Evolutionary conservation across 306 rosid species (phyloP).

Genomic region (Vigna radiata): DNA sequence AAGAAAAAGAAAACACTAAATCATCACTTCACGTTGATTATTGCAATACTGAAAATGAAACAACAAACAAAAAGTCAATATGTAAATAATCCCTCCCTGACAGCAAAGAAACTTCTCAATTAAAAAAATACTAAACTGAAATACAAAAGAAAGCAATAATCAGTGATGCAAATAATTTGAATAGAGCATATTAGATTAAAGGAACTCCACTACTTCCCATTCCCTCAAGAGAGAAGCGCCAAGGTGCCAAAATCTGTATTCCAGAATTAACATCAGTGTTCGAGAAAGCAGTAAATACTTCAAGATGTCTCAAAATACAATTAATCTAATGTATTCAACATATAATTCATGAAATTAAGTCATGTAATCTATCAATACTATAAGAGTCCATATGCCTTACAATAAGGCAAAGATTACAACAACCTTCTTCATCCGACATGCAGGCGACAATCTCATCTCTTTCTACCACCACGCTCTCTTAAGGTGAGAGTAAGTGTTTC

Average conservation of each 20-base stretch:
- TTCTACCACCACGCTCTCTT: slow-evolving; percentile 99
- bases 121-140: slow-evolving; percentile 44
- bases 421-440: slow-evolving; percentile 55
- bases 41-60: slow-evolving; percentile 25
- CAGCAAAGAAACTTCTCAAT: slow-evolving; percentile 42
- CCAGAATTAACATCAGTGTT: slow-evolving; percentile 61
- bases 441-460: slow-evolving; percentile 63
- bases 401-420: slow-evolving; percentile 54
- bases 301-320: slow-evolving; percentile 43
- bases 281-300: slow-evolving; percentile 31
- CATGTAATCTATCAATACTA: slow-evolving; percentile 45
- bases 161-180: slow-evolving; percentile 35
- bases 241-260: slow-evolving; percentile 66
- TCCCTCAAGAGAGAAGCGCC: slow-evolving; percentile 57
- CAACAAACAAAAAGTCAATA: background rate
- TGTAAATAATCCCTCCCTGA: slow-evolving; percentile 38
- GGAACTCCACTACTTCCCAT: slow-evolving; percentile 61
- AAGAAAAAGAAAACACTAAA: slow-evolving; percentile 12
- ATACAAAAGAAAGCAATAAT: slow-evolving; percentile 48
- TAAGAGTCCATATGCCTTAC: slow-evolving; percentile 47
- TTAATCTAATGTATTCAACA: slow-evolving; percentile 40
- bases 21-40: slow-evolving; percentile 42
- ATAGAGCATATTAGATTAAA: slow-evolving; percentile 47
- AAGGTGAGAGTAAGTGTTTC: slow-evolving; percentile 73
- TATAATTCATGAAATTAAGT: slow-evolving; percentile 43